Evolutionary conservation across 345 rosid species (phyloP), one percentile per base, ranked within the genome.

Genomic region (Eucalyptus polybractea): DNA sequence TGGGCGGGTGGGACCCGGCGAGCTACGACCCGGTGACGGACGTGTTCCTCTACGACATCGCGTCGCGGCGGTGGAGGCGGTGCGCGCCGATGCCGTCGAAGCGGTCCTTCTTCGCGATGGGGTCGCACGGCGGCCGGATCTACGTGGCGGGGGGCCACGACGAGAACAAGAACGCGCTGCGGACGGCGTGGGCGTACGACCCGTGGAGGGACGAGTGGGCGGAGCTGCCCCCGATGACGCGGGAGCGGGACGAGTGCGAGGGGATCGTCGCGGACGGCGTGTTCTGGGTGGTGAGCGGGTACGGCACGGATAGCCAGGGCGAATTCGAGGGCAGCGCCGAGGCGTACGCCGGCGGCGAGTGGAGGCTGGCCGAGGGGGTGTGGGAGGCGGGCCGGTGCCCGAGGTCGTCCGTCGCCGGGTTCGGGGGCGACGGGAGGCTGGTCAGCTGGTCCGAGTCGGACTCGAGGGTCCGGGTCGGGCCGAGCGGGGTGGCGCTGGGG

Each of bases 1-100:
- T 95, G 93, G 98, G 97, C 45, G 97, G 96, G 31, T 96, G 98
- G 97, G 93, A 95, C 89, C 97, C 95, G 40, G 92, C 37, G 76
- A 93, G 88, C 62, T 96, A 95, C 89, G 93, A 93, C 53, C 95
- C 94, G 42, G 89, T 94, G 86, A 90, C 90, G 24, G 93, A 91
- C 76, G 96, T 96, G 47, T 94, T 92, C 86, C 91, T 94, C 15
- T 95, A 94, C 88, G 96, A 96, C 40, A 93, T 95, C 89, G 49
- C 88, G 85, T 60, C 92, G 21, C 90, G 92, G 88, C 87, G 42
- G 87, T 96, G 98, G 98, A 90, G 90, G 87, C 86, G n/a, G 53
- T 94, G 93, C n/a, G 92, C 92, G 88, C 93, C 92, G 47, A 94
- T 96, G 95, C 95, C 97, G 13, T 89, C 88, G 15, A 92, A 90